Percentiles rank a stretch among this genome's conserved stretches.
Conservation (phyloP, 495 filamentous ascomycete species). For the Hypoxylon perforatum region DNA sequence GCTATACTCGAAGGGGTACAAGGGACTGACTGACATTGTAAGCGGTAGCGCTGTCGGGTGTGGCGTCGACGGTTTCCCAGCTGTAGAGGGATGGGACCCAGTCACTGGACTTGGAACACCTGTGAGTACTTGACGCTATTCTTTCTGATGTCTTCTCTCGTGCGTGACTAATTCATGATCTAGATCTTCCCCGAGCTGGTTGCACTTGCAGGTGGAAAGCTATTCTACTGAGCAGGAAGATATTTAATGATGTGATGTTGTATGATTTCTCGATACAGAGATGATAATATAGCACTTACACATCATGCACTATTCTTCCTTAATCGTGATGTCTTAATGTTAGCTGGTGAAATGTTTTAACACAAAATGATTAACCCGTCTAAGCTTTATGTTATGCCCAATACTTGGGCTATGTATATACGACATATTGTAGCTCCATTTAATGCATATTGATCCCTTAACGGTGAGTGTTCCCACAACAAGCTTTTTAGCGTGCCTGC, state of each 20-base stretch:
- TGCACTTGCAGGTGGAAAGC: conserved; percentile 27
- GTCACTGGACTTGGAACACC: conserved; percentile 60
- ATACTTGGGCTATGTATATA: too few species aligned
- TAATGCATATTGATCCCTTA: too few species aligned
- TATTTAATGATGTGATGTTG: not conserved
- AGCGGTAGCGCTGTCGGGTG: conserved; percentile 71
- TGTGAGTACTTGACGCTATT: conserved; percentile 1
- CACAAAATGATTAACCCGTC: too few species aligned
- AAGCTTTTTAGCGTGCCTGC: too few species aligned
- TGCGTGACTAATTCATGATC: not conserved
- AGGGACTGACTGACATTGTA: conserved; percentile 72
- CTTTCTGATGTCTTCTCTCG: too few species aligned
- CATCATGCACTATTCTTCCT: too few species aligned
- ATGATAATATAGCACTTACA: too few species aligned
- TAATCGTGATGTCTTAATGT: too few species aligned
- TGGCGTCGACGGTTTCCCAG: conserved; percentile 54
- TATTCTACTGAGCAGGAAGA: conserved; percentile 20
- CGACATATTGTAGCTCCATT: too few species aligned
- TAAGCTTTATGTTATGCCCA: too few species aligned
- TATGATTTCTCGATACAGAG: conserved; percentile 1
- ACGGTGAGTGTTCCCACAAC: too few species aligned
- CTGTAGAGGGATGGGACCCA: conserved; percentile 58
- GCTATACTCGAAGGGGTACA: conserved; percentile 67
- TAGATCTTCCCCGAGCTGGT: conserved; percentile 37
- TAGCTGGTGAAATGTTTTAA: too few species aligned